A percentile compares a stretch with the other conserved stretches of the same genome.
Evolutionary conservation across 2,329 filamentous ascomycete genomes (phyloP).

Genomic region (Ophiocordyceps camponoti-leonardi): DNA sequence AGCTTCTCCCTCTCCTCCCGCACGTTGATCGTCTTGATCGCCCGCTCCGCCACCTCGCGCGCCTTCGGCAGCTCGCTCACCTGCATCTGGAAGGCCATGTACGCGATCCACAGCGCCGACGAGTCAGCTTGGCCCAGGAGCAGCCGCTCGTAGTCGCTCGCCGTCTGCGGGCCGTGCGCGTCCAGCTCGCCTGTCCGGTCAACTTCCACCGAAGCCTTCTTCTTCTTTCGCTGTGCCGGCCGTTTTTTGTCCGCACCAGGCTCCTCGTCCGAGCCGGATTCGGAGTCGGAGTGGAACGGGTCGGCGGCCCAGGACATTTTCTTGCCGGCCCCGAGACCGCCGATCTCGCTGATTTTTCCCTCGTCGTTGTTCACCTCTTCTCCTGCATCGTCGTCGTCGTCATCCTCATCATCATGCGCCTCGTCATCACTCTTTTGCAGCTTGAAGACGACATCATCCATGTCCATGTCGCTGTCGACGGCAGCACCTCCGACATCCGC

Average conservation of each 20-base stretch:
- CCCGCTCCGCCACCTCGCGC: constrained; percentile 76
- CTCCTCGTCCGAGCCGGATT: constrained; percentile 27
- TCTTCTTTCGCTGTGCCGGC: constrained; percentile 11
- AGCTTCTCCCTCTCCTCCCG: constrained; percentile 84
- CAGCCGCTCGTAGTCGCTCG: constrained; percentile 84
- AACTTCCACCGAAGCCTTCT: constrained; percentile 48
- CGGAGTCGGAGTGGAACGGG: constrained; percentile 39
- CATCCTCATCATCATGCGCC: constrained; percentile 16
- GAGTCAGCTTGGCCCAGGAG: constrained; percentile 84
- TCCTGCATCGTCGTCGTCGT: too few species aligned
- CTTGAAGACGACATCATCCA: constrained; percentile 29
- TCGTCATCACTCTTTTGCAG: constrained; percentile 26
- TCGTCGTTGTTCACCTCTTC: constrained; percentile 12
- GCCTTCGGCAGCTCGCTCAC: constrained; percentile 79
- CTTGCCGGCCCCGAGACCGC: constrained; percentile 34
- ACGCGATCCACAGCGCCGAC: constrained; percentile 85
- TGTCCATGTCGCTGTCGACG: constrained; percentile 30
- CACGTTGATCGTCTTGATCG: constrained; percentile 79
- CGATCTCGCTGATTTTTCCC: constrained; percentile 1
- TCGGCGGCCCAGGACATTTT: constrained; percentile 83
- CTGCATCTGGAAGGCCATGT: constrained; percentile 98
- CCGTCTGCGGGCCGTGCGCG: constrained; percentile 70
- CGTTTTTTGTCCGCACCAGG: constrained; percentile 4
- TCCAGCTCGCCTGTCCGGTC: constrained; percentile 90
- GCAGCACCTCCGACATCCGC: constrained; percentile 24